A percentile compares a stretch with the other conserved stretches of the same genome.
These are phyloP conservation scores for Gossypium aridum DNA, from an alignment of 441 rosid species.

Conservation along the genomic window DNA sequence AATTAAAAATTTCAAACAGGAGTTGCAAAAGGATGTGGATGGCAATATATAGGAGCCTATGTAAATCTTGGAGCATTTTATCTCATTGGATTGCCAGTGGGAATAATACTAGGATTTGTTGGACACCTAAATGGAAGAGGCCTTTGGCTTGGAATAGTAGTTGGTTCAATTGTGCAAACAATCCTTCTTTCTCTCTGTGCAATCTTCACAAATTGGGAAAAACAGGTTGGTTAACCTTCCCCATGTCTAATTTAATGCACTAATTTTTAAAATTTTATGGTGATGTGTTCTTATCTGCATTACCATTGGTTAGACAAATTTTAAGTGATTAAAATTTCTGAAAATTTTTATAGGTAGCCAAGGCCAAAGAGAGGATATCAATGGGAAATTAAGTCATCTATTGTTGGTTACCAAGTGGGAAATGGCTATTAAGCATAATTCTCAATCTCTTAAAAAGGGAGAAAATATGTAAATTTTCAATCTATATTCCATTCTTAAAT, in stretches of 20 bases:
- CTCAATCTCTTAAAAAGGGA: neutral
- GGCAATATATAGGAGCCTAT: slow-evolving; percentile 39
- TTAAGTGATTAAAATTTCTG: neutral
- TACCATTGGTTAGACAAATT: neutral
- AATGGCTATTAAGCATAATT: neutral
- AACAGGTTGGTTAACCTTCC: slow-evolving; percentile 15
- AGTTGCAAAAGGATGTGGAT: slow-evolving; percentile 41
- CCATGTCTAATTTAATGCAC: too few species aligned
- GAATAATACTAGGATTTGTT: slow-evolving; percentile 26
- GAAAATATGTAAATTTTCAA: neutral
- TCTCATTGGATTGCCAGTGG: slow-evolving; percentile 30
- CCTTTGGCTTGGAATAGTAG: slow-evolving; percentile 37
- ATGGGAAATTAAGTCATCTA: neutral
- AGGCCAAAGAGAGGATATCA: slow-evolving; percentile 6
- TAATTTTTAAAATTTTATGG: too few species aligned
- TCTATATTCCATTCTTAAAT: neutral
- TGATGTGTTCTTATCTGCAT: too few species aligned
- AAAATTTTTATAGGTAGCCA: neutral
- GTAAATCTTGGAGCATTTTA: slow-evolving; percentile 37
- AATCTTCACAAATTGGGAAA: slow-evolving; percentile 22
- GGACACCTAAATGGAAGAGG: slow-evolving; percentile 29
- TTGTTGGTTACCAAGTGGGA: too few species aligned
- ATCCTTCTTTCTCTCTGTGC: slow-evolving; percentile 22
- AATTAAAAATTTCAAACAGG: slow-evolving; percentile 12
- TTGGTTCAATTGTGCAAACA: slow-evolving; percentile 31